These are phyloP conservation scores for Aspergillus saccharolyticus DNA, from an alignment of 495 filamentous ascomycete species.

Conservation along the genomic window DNA sequence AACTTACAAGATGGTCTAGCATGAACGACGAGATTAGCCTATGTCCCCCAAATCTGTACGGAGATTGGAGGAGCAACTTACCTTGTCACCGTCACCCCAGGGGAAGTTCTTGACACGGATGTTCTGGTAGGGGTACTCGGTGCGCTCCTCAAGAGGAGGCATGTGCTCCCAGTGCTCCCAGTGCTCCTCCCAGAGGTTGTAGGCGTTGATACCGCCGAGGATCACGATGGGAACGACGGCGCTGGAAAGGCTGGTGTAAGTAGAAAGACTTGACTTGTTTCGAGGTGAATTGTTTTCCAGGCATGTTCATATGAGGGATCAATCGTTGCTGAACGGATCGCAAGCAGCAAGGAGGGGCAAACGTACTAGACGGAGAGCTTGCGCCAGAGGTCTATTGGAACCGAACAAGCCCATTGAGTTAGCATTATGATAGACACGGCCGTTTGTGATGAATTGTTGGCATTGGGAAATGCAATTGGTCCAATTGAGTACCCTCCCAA, in stretches of 20 bases:
- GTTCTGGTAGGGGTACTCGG: conserved; percentile 92
- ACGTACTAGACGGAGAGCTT: conserved; percentile 89
- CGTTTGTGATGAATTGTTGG: no score
- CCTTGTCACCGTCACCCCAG: conserved; percentile 93
- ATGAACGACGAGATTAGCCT: neutral
- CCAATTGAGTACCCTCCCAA: conserved; percentile 5
- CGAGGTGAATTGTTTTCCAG: neutral
- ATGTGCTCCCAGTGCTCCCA: conserved; percentile 91
- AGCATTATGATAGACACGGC: no score
- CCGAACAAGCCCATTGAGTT: conserved; percentile 24
- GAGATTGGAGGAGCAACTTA: conserved; percentile 31
- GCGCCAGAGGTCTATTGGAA: conserved; percentile 72
- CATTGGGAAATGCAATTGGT: neutral
- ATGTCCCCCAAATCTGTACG: conserved; percentile 26
- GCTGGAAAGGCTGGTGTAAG: conserved; percentile 39
- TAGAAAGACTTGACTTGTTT: neutral
- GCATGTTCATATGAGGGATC: neutral
- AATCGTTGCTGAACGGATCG: neutral
- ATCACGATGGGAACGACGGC: conserved; percentile 64
- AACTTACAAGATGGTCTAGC: conserved; percentile 64
- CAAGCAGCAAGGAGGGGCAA: no score
- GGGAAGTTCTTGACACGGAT: conserved; percentile 83
- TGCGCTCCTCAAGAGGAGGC: conserved; percentile 79
- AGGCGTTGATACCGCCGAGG: conserved; percentile 70
- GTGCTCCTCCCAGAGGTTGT: conserved; percentile 86